Conservation (phyloP, 2,329 filamentous ascomycete genomes). For the Colletotrichum echinochloae region DNA sequence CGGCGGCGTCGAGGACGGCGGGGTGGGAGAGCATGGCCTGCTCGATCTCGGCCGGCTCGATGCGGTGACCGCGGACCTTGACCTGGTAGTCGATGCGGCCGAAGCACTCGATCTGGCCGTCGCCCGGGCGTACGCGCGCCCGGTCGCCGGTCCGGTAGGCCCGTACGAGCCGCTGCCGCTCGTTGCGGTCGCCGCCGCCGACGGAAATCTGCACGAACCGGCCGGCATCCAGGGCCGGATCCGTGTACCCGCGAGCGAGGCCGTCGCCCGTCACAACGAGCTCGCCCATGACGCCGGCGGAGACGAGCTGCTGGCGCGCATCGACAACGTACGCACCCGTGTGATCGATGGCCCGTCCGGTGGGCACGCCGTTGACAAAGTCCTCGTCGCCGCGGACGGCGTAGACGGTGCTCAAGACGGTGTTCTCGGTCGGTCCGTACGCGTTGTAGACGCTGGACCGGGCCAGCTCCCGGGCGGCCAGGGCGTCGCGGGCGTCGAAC, state of each 20-base stretch:
- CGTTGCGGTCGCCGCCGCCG: background rate
- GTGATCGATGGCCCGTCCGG: background rate
- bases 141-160: conserved; percentile 47
- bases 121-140: conserved; percentile 40
- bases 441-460: conserved; percentile 13
- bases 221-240: conserved; percentile 29
- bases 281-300: conserved; percentile 8
- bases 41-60: conserved; percentile 18
- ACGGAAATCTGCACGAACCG: conserved; percentile 42
- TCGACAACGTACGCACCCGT: conserved; percentile 1
- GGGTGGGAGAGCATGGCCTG: background rate
- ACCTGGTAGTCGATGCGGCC: conserved; percentile 14
- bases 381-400: background rate
- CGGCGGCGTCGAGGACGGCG: background rate
- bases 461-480: too few species aligned
- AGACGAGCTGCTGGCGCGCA: background rate
- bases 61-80: conserved; percentile 15
- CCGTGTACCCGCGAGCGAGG: conserved; percentile 13
- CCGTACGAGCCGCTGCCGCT: conserved; percentile 1
- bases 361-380: conserved; percentile 1
- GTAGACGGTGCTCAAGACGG: background rate
- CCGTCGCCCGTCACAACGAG: conserved; percentile 3
- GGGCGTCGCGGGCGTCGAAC: background rate
- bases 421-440: conserved; percentile 8
- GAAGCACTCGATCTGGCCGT: conserved; percentile 36